A percentile compares a stretch with the other conserved stretches of the same genome.
Conservation (phyloP, 305 asterid genomes). For the Nicotiana rustica region DNA sequence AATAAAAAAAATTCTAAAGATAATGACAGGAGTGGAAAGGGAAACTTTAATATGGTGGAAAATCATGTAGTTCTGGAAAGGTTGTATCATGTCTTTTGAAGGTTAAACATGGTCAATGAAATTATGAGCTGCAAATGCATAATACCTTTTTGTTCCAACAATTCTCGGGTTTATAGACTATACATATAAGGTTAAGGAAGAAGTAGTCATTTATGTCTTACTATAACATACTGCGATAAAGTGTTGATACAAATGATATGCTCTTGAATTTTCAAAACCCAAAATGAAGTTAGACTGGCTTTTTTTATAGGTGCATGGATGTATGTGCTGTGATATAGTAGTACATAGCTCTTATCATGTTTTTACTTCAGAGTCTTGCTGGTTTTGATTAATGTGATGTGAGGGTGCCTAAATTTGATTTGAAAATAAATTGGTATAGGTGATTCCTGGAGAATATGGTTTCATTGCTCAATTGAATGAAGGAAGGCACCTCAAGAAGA, state of each 20-base stretch:
- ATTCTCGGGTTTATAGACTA: neutral
- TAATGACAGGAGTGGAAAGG: neutral
- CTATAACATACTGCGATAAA: neutral
- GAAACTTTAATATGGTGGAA: neutral
- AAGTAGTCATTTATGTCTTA: neutral
- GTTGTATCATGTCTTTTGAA: neutral
- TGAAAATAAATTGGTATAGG: conserved; percentile 47
- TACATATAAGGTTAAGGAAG: neutral
- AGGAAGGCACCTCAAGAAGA: conserved; percentile 93
- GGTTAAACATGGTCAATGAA: neutral
- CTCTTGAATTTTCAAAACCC: neutral
- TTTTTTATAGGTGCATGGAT: neutral
- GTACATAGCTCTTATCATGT: neutral
- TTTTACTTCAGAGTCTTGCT: neutral
- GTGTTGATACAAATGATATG: neutral
- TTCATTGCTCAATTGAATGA: conserved; percentile 90
- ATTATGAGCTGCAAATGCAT: neutral
- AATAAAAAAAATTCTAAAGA: neutral
- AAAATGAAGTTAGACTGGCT: neutral
- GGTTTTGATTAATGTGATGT: neutral
- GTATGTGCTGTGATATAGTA: neutral
- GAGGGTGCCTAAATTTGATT: neutral
- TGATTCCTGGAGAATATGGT: conserved; percentile 83
- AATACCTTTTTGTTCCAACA: neutral
- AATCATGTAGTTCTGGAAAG: neutral